Conservation (phyloP, 1,139 yeast species). For the Ogataea hybrid region DNA sequence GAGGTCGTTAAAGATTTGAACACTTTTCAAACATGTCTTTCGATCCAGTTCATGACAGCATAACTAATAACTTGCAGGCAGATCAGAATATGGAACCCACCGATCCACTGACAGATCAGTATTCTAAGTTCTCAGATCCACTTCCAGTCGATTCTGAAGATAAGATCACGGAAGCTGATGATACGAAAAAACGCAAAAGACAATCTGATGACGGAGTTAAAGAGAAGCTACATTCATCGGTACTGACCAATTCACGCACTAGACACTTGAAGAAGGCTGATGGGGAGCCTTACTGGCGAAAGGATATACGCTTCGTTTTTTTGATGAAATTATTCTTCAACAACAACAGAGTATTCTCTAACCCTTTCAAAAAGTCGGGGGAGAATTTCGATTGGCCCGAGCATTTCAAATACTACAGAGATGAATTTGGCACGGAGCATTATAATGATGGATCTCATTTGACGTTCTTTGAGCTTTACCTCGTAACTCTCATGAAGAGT, state of each 20-base stretch:
- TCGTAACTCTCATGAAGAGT: slow-evolving; percentile 79
- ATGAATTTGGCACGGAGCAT: slow-evolving; percentile 22
- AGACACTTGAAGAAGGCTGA: slow-evolving; percentile 84
- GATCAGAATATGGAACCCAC: background rate
- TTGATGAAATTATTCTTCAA: slow-evolving; percentile 64
- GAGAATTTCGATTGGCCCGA: slow-evolving; percentile 36
- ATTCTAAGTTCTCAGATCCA: background rate
- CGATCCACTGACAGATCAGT: background rate
- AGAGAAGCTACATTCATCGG: slow-evolving; percentile 25
- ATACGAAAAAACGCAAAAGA: slow-evolving; percentile 7
- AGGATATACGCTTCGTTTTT: slow-evolving; percentile 84
- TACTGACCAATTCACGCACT: slow-evolving; percentile 38
- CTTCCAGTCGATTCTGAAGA: slow-evolving; percentile 1
- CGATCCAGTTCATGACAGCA: slow-evolving; percentile 27
- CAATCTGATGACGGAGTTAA: slow-evolving; percentile 12
- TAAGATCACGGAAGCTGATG: background rate
- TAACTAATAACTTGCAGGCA: slow-evolving; percentile 8
- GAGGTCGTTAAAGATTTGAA: background rate
- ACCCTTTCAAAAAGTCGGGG: slow-evolving; percentile 37
- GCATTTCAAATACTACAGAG: slow-evolving; percentile 26
- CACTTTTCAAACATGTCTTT: slow-evolving; percentile 21
- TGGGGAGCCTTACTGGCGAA: slow-evolving; percentile 90
- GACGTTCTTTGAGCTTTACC: slow-evolving; percentile 84
- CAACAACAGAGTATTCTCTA: slow-evolving; percentile 64
- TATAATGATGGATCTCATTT: slow-evolving; percentile 41